Conservation (phyloP, 2,329 filamentous ascomycete species). For the Paraphoma chrysanthemicola region DNA sequence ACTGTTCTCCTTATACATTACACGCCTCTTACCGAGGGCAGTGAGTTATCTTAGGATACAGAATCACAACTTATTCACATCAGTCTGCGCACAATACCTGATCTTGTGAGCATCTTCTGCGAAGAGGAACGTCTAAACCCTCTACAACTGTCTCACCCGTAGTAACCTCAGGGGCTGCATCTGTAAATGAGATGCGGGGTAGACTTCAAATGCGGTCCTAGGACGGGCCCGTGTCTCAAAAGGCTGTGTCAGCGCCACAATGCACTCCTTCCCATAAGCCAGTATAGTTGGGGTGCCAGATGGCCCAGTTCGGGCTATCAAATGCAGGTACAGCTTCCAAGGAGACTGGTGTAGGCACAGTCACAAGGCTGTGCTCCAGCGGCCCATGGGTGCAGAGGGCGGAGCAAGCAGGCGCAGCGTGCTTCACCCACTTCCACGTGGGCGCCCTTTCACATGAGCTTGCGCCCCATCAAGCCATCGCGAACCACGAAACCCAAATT, state of each 20-base stretch:
- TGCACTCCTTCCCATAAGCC: neutral
- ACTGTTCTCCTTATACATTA: conserved; percentile 36
- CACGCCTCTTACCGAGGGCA: conserved; percentile 47
- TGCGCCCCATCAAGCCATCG: neutral
- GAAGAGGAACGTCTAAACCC: too few species aligned
- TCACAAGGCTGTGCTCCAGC: conserved; percentile 3
- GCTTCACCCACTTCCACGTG: neutral
- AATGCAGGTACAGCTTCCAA: conserved; percentile 6
- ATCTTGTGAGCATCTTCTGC: too few species aligned
- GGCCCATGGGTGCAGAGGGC: neutral
- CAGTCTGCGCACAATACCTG: neutral
- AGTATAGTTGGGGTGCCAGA: neutral
- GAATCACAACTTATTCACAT: conserved; percentile 42
- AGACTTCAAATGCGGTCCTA: neutral
- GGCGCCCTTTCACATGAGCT: neutral
- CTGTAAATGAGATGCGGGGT: neutral
- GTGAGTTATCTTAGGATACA: conserved; percentile 42
- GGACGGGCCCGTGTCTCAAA: neutral
- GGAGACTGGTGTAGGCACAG: conserved; percentile 1
- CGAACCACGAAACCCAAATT: neutral
- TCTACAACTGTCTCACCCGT: neutral
- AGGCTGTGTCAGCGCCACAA: neutral
- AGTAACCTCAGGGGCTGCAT: neutral
- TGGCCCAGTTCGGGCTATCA: neutral
- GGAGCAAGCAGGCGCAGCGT: conserved; percentile 1